phyloP scores from a whole-genome alignment of 257 asterid genomes.

The Euphrasia confusa region DNA sequence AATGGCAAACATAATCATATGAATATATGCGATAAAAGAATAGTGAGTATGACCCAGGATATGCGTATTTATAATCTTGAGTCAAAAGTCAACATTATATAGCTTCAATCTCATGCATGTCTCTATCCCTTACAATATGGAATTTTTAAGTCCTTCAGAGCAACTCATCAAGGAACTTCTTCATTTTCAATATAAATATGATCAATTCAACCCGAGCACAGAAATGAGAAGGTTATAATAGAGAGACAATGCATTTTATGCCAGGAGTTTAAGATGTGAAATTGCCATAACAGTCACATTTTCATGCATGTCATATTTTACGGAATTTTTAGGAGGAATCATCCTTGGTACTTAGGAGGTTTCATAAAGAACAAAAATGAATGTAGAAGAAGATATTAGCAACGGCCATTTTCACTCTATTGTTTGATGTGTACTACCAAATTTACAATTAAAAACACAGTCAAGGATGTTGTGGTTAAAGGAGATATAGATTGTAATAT shows the following conservation, averaged over 20 bases:
- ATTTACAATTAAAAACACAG: not conserved
- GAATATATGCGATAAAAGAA: not conserved
- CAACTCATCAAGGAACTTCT: not conserved
- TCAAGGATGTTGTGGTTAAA: not conserved
- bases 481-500: not conserved
- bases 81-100: not conserved
- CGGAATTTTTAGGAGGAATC: not conserved
- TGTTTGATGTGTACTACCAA: not conserved
- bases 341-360: not conserved
- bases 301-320: not conserved
- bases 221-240: not conserved
- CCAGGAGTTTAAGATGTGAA: not conserved
- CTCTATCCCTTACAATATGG: not conserved
- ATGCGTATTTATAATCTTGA: not conserved
- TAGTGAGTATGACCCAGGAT: not conserved
- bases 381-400: not conserved
- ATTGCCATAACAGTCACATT: constrained; percentile 1
- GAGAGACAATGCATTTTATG: not conserved
- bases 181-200: not conserved
- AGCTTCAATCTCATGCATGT: not conserved
- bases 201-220: not conserved
- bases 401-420: not conserved
- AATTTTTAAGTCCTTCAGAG: not conserved
- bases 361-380: not conserved
- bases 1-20: not conserved